Evolutionary conservation across 495 filamentous ascomycete species (phyloP).

Genomic region (Penicillium malachiteum): DNA sequence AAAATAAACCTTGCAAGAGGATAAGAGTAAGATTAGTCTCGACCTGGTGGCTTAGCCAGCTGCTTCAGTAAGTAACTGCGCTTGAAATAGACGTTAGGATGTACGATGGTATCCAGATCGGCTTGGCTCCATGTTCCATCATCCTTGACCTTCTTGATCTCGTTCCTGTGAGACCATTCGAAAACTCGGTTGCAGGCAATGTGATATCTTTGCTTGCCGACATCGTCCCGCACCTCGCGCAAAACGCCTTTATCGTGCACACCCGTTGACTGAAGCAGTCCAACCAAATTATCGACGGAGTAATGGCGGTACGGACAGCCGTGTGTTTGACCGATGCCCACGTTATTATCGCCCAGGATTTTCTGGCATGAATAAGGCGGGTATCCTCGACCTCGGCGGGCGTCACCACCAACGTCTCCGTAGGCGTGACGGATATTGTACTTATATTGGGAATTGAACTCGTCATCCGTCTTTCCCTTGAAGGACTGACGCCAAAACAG

Average conservation of each 20-base stretch:
- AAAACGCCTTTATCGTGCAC: constrained; percentile 76
- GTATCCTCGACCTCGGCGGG: constrained; percentile 78
- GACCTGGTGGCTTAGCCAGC: constrained; percentile 30
- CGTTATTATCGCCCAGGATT: constrained; percentile 81
- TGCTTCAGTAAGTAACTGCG: constrained; percentile 86
- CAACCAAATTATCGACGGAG: constrained; percentile 76
- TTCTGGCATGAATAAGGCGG: constrained; percentile 91
- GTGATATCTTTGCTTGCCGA: constrained; percentile 84
- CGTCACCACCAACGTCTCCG: constrained; percentile 92
- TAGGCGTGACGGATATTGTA: constrained; percentile 95
- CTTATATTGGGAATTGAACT: constrained; percentile 91
- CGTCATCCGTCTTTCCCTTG: constrained; percentile 81
- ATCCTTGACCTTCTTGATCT: constrained; percentile 88
- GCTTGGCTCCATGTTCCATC: constrained; percentile 70
- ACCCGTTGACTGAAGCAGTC: constrained; percentile 69
- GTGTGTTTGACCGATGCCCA: constrained; percentile 80
- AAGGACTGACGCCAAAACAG: constrained; percentile 89
- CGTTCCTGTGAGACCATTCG: constrained; percentile 79
- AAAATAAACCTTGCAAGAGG: no score
- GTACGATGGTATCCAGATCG: constrained; percentile 91
- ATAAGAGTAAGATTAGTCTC: constrained; percentile 21
- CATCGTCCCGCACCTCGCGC: constrained; percentile 81
- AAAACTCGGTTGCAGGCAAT: constrained; percentile 98
- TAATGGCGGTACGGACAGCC: constrained; percentile 97
- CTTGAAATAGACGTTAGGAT: constrained; percentile 98